Percentiles rank a stretch among this genome's conserved stretches.
These are phyloP conservation scores for Moricandia moricandioides DNA, from an alignment of 345 rosid species.

Conservation along the genomic window DNA sequence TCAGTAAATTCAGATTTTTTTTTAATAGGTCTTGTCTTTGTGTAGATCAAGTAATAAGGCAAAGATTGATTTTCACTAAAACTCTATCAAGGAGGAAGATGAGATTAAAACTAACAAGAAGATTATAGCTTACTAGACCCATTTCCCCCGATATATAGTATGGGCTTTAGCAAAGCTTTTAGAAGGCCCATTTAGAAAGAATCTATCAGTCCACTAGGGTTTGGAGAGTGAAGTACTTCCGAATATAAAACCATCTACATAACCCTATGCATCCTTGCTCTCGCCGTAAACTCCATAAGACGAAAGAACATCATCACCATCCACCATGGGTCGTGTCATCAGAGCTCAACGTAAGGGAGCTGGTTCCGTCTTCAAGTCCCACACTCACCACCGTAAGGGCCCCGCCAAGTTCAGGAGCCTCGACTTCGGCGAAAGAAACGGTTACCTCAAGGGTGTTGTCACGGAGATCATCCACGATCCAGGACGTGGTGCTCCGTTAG, in stretches of 20 bases:
- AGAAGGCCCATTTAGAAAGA: background rate
- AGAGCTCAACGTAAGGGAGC: background rate
- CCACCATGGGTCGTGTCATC: background rate
- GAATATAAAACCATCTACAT: background rate
- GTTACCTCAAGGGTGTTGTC: background rate
- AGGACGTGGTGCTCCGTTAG: background rate
- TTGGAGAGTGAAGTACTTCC: background rate
- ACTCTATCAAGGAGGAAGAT: background rate
- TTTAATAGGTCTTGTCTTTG: background rate
- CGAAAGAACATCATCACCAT: background rate
- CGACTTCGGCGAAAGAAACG: background rate
- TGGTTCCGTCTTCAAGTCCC: background rate
- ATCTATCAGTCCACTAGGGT: conserved; percentile 26
- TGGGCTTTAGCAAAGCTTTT: background rate
- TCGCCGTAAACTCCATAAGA: conserved; percentile 23
- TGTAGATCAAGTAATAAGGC: background rate
- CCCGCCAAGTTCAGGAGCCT: background rate
- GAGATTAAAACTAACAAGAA: no score
- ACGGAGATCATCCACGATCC: conserved; percentile 6
- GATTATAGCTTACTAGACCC: background rate
- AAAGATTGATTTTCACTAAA: conserved; percentile 14
- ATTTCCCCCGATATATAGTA: background rate
- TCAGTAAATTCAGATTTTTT: background rate
- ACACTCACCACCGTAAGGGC: conserved; percentile 1
- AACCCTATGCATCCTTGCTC: background rate